Percentiles rank a stretch among this genome's conserved stretches.
phyloP scores from a whole-genome alignment of 345 rosid genomes.

The Salix suchowensis region DNA sequence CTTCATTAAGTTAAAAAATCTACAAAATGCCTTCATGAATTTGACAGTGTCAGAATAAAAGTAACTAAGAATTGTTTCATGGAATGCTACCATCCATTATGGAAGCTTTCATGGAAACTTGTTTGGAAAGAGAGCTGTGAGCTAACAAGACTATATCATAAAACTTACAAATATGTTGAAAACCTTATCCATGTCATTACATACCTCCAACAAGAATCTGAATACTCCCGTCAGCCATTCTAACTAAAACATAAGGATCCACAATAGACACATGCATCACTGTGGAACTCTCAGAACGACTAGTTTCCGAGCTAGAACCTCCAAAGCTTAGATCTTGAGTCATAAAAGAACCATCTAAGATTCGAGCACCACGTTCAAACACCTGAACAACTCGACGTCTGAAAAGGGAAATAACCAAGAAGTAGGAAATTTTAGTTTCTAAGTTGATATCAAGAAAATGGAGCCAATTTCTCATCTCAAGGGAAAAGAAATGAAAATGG shows the following conservation, averaged over 20 bases:
- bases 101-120: too few species aligned
- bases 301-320: constrained; percentile 60
- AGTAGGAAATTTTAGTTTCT: too few species aligned
- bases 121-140: not conserved
- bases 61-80: not conserved
- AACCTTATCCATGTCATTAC: not conserved
- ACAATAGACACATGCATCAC: constrained; percentile 84
- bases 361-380: constrained; percentile 83
- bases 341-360: constrained; percentile 96
- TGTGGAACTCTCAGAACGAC: constrained; percentile 58
- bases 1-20: not conserved
- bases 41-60: not conserved
- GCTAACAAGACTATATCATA: not conserved
- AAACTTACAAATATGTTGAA: not conserved
- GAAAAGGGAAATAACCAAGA: not conserved
- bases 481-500: too few species aligned
- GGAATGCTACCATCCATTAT: not conserved
- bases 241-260: constrained; percentile 82
- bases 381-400: constrained; percentile 97
- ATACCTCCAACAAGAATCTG: constrained; percentile 93
- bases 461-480: too few species aligned
- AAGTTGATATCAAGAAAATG: too few species aligned
- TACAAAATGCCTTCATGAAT: not conserved
- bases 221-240: constrained; percentile 87
- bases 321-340: constrained; percentile 85